Evolutionary conservation across 192 early-diverging fungal species (phyloP).

Genomic region (Rhizophagus prolifer): DNA sequence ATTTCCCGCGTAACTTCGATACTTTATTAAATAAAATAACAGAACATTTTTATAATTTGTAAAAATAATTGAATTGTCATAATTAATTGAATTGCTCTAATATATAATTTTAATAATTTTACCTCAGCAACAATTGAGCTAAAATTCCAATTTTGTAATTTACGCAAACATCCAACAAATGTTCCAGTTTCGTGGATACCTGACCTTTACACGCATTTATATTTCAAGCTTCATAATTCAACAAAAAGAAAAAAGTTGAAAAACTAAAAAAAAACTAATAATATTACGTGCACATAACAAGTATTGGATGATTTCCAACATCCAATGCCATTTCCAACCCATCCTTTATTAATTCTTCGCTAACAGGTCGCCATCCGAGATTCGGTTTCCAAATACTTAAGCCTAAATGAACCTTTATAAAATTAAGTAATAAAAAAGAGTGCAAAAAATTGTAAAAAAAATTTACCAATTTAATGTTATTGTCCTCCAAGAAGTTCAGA

Average conservation of each 20-base stretch:
- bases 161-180: conserved; percentile 89
- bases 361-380: conserved; percentile 84
- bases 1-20: conserved; percentile 88
- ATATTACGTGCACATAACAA: conserved; percentile 87
- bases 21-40: conserved; percentile 45
- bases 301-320: conserved; percentile 77
- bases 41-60: conserved; percentile 1
- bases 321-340: conserved; percentile 85
- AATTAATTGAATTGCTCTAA: too few species aligned
- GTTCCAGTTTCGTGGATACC: conserved; percentile 94
- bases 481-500: conserved; percentile 74
- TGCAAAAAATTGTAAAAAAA: neutral
- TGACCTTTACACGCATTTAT: conserved; percentile 42
- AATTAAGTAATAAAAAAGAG: neutral
- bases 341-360: conserved; percentile 96
- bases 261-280: neutral
- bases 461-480: conserved; percentile 62
- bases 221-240: neutral
- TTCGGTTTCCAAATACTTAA: conserved; percentile 68
- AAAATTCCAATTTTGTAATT: conserved; percentile 95
- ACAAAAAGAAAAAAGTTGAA: neutral
- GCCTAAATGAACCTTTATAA: conserved; percentile 54
- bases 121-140: conserved; percentile 95
- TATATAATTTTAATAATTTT: too few species aligned
- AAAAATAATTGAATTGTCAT: conserved; percentile 4